phyloP scores from a whole-genome alignment of 2,329 filamentous ascomycete genomes.

The Venturia oleaginea region DNA sequence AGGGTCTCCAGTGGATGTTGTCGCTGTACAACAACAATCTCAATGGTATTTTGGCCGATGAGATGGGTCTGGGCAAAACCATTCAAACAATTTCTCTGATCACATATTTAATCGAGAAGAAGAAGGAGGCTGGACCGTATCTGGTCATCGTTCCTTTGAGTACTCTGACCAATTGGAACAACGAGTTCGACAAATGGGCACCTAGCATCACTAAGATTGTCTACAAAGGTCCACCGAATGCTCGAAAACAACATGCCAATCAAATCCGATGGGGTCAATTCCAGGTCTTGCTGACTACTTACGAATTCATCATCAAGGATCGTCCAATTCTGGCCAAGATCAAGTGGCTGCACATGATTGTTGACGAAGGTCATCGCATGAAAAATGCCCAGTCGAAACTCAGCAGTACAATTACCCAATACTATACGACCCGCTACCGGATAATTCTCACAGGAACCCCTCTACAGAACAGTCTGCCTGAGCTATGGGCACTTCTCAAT shows the following conservation, averaged over 20 bases:
- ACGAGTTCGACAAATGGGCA: conserved; percentile 99
- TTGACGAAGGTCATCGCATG: conserved; percentile 99
- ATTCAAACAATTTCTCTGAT: conserved; percentile 98
- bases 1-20: conserved; percentile 99
- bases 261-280: conserved; percentile 91
- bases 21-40: conserved; percentile 99
- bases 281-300: conserved; percentile 93
- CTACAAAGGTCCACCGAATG: conserved; percentile 89
- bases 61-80: conserved; percentile 99
- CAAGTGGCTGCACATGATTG: conserved; percentile 99
- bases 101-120: conserved; percentile 93
- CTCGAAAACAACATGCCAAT: conserved; percentile 82
- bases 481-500: conserved; percentile 96
- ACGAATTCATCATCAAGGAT: conserved; percentile 99
- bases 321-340: conserved; percentile 92
- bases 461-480: conserved; percentile 90
- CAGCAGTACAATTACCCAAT: conserved; percentile 86
- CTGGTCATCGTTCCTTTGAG: conserved; percentile 94
- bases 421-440: conserved; percentile 90
- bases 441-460: conserved; percentile 96
- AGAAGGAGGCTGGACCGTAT: conserved; percentile 84
- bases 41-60: conserved; percentile 95
- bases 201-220: conserved; percentile 79
- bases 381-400: conserved; percentile 97
- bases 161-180: conserved; percentile 96